Base-by-base conservation (phyloP, 352 stramenopile genomes). In the Pythium guiyangense region DNA sequence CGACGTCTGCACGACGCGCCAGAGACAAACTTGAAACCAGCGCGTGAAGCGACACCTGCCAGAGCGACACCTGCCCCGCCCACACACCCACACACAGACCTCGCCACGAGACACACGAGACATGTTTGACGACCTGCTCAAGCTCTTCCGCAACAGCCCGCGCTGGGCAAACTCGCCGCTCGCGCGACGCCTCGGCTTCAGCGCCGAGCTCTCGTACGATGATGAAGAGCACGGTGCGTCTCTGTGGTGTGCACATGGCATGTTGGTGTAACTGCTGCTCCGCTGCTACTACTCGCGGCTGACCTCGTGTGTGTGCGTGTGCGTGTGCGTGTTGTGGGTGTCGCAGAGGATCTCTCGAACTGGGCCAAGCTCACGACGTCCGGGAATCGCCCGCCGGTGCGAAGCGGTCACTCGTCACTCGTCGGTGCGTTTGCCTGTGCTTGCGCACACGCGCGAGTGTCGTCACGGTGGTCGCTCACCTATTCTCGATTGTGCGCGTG, bases 71-170 rank as follows among this genome's bases (percentile, higher is more conserved):
- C 39, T 45, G 14, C 18, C 39, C 39, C 39, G 39, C 17, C 39
- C 39, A 14, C 18, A 11, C 27, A 34, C 35, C 31, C n/a, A n/a
- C n/a, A n/a, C n/a, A n/a, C n/a, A n/a, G n/a, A n/a, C n/a, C n/a
- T n/a, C n/a, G n/a, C n/a, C n/a, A n/a, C n/a, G n/a, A n/a, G n/a
- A n/a, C n/a, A n/a, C 29, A 49, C 49, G 42, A 44, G 50, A 35
- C 58, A 84, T 84, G 74, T 77, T 84, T 47, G 72, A 79, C 70
- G 78, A 91, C 63, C 63, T 92, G 46, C 69, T 92, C 67, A 90
- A 90, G 77, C 62, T 90, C 59, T 84, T 92, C 68, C 79, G 79
- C 64, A 84, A 81, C 67, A 92, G 83, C 59, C 82, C 82, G 42
- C 79, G 78, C 51, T 92, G 82, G 82, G 73, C 71, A 34, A 82